phyloP scores from a whole-genome alignment of 2,329 filamentous ascomycete species.

The Beauveria brongniartii region DNA sequence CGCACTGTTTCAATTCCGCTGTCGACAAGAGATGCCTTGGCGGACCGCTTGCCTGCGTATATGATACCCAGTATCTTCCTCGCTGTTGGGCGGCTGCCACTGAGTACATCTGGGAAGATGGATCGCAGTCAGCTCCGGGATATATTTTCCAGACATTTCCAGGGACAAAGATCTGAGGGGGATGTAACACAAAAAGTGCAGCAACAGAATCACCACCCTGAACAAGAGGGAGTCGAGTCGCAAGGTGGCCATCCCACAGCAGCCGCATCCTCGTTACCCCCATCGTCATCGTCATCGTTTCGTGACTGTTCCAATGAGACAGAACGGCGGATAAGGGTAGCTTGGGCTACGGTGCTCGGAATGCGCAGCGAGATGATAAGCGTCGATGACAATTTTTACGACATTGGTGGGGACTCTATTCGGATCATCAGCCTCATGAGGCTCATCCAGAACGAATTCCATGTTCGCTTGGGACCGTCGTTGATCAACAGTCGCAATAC shows the following conservation, averaged over 20 bases:
- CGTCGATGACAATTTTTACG: neutral
- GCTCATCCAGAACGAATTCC: slow-evolving; percentile 11
- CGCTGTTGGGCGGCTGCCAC: slow-evolving; percentile 31
- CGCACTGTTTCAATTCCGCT: neutral
- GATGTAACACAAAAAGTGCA: neutral
- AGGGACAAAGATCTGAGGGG: neutral
- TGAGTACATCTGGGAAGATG: slow-evolving; percentile 33
- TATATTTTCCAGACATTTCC: neutral
- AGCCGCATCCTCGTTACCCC: neutral
- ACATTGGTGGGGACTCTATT: slow-evolving; percentile 11
- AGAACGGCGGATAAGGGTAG: neutral
- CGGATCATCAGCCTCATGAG: neutral
- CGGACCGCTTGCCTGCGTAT: slow-evolving; percentile 19
- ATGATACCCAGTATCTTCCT: slow-evolving; percentile 37
- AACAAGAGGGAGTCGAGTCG: neutral
- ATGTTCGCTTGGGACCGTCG: slow-evolving; percentile 11
- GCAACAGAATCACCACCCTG: neutral
- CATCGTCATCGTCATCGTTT: neutral
- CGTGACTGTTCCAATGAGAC: neutral
- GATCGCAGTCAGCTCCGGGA: slow-evolving; percentile 28
- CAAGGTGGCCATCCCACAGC: too few species aligned
- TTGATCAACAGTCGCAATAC: slow-evolving; percentile 16
- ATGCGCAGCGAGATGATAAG: neutral
- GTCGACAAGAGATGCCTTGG: neutral
- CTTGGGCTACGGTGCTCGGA: neutral